phyloP scores from a whole-genome alignment of 768 basidiomycete genomes.

The Phylloporus sp. region DNA sequence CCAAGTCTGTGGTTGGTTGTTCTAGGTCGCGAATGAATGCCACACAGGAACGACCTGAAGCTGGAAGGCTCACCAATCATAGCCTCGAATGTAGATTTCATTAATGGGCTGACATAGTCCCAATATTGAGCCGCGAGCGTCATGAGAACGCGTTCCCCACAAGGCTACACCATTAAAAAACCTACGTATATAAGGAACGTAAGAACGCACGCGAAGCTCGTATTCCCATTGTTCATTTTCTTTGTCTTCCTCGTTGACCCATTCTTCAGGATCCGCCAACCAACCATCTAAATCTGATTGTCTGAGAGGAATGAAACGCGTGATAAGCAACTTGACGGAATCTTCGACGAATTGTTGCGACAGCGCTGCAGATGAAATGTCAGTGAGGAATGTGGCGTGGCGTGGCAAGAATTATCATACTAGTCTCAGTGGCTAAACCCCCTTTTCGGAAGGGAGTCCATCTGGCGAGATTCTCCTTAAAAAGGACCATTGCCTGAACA shows the following conservation, averaged over 20 bases:
- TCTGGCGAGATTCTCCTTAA: slow-evolving; percentile 75
- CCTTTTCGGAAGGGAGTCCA: slow-evolving; percentile 67
- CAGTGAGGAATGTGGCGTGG: slow-evolving; percentile 3
- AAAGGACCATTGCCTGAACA: slow-evolving; percentile 81
- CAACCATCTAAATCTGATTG: slow-evolving; percentile 77
- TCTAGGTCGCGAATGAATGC: slow-evolving; percentile 21
- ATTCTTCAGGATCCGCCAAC: slow-evolving; percentile 90
- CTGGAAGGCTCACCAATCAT: slow-evolving; percentile 44
- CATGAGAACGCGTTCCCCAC: slow-evolving; percentile 89
- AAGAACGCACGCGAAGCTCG: slow-evolving; percentile 70
- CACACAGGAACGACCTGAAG: background rate
- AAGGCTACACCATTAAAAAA: slow-evolving; percentile 52
- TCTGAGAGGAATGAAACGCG: slow-evolving; percentile 80
- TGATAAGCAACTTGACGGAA: slow-evolving; percentile 71
- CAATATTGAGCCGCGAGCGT: slow-evolving; percentile 68
- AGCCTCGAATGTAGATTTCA: slow-evolving; percentile 54
- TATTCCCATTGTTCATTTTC: slow-evolving; percentile 93
- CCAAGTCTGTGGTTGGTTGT: slow-evolving; percentile 49
- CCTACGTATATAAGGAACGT: background rate
- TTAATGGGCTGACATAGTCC: slow-evolving; percentile 61
- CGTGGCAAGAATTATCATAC: slow-evolving; percentile 29
- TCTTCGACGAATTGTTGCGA: slow-evolving; percentile 67
- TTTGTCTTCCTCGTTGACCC: slow-evolving; percentile 85
- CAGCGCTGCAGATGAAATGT: slow-evolving; percentile 41
- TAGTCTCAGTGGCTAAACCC: slow-evolving; percentile 54